phyloP scores from a whole-genome alignment of 2,329 filamentous ascomycete genomes.

The Decorospora gaudefroyi region DNA sequence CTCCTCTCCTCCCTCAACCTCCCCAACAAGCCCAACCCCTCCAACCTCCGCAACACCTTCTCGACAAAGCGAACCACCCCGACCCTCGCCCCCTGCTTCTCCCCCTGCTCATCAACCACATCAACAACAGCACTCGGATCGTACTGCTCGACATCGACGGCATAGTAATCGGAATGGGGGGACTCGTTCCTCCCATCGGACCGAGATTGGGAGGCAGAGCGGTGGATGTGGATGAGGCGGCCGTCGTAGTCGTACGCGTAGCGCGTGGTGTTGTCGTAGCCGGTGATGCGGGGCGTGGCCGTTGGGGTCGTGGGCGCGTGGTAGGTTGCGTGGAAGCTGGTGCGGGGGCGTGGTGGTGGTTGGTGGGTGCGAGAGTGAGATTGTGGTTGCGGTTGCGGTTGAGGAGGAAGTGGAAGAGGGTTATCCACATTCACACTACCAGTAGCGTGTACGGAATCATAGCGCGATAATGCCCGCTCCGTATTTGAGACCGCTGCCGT shows the following conservation, averaged over 20 bases:
- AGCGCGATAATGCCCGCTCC: too few species aligned
- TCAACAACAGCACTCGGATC: not conserved
- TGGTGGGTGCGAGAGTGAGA: not conserved
- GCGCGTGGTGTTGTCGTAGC: constrained; percentile 15
- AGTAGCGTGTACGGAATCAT: too few species aligned
- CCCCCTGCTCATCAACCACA: not conserved
- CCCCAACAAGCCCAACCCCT: constrained; percentile 13
- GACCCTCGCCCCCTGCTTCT: constrained; percentile 2
- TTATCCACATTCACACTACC: too few species aligned
- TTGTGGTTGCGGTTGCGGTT: too few species aligned
- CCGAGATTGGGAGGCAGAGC: not conserved
- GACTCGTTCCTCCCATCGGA: too few species aligned
- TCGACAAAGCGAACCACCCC: constrained; percentile 14
- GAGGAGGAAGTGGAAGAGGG: too few species aligned
- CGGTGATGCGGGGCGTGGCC: constrained; percentile 3
- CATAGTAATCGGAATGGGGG: constrained; percentile 14
- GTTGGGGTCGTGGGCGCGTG: not conserved
- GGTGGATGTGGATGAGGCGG: constrained; percentile 19
- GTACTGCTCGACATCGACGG: constrained; percentile 13
- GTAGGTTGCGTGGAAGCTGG: not conserved
- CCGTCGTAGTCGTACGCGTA: constrained; percentile 28
- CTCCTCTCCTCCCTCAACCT: constrained; percentile 3
- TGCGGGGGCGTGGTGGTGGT: not conserved
- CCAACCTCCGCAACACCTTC: constrained; percentile 18
- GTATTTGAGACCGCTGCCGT: too few species aligned